Evolutionary conservation across 2,329 filamentous ascomycete species (phyloP).

Genomic region (Lecanicillium sp.): DNA sequence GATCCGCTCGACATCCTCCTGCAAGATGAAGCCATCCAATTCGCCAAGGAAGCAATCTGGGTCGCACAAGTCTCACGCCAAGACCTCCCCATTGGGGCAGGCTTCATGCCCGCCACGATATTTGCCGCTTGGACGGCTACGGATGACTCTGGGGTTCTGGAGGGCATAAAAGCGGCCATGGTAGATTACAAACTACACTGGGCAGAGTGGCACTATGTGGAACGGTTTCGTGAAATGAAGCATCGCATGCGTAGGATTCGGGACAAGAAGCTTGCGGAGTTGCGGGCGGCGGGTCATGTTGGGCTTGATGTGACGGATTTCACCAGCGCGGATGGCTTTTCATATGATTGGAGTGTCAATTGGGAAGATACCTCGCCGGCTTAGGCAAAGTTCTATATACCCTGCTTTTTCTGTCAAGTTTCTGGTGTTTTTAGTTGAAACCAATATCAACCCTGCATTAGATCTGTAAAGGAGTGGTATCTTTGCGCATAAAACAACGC

Average conservation of each 20-base stretch:
- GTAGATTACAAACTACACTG: slow-evolving; percentile 14
- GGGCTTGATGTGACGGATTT: slow-evolving; percentile 5
- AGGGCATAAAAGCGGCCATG: slow-evolving; percentile 9
- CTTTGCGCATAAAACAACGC: too few species aligned
- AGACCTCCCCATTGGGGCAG: slow-evolving; percentile 19
- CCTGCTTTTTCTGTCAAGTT: too few species aligned
- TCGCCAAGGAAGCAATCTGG: slow-evolving; percentile 15
- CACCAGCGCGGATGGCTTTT: background rate
- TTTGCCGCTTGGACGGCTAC: slow-evolving; percentile 17
- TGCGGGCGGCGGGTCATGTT: background rate
- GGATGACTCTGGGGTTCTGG: slow-evolving; percentile 17
- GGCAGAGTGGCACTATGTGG: slow-evolving; percentile 8
- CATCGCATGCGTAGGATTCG: slow-evolving; percentile 2
- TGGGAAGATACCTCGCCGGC: too few species aligned
- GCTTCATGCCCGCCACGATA: slow-evolving; percentile 17
- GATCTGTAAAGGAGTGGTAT: too few species aligned
- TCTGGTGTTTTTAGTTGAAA: too few species aligned
- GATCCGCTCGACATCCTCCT: slow-evolving; percentile 7
- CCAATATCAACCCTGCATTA: too few species aligned
- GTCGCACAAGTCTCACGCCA: slow-evolving; percentile 13
- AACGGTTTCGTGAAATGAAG: slow-evolving; percentile 4
- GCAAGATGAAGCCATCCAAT: slow-evolving; percentile 12
- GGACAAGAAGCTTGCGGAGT: background rate
- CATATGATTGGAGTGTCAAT: slow-evolving; percentile 1
- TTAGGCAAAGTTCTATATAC: too few species aligned